These are phyloP conservation scores for Agaricus blazei DNA, from an alignment of 768 basidiomycete species.

Conservation along the genomic window DNA sequence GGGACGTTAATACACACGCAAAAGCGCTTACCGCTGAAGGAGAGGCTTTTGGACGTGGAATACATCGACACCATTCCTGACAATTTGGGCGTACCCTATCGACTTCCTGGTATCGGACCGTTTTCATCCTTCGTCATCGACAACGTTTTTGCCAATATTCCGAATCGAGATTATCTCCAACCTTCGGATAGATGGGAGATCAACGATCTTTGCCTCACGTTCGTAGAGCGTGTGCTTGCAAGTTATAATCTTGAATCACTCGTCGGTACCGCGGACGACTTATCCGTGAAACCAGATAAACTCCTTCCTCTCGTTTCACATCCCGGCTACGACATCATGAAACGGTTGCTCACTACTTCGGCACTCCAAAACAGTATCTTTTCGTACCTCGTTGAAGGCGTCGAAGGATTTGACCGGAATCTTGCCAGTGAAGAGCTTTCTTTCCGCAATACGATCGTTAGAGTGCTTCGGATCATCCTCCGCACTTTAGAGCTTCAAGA, in stretches of 20 bases:
- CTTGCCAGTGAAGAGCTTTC: conserved; percentile 64
- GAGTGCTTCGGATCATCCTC: conserved; percentile 76
- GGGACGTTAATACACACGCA: conserved; percentile 80
- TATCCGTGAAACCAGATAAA: conserved; percentile 42
- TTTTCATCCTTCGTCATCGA: conserved; percentile 87
- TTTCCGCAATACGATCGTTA: conserved; percentile 71
- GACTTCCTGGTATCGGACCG: conserved; percentile 74
- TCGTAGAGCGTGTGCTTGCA: conserved; percentile 78
- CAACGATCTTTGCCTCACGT: conserved; percentile 79
- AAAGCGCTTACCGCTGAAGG: conserved; percentile 61
- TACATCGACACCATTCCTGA: conserved; percentile 76
- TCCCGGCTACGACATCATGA: conserved; percentile 85
- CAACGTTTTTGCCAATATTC: conserved; percentile 78
- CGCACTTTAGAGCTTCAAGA: conserved; percentile 83
- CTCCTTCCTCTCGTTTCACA: conserved; percentile 60
- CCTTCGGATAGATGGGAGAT: conserved; percentile 82
- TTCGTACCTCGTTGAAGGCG: conserved; percentile 75
- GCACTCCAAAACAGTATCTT: conserved; percentile 70
- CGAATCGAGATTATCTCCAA: conserved; percentile 66
- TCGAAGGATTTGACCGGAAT: conserved; percentile 70
- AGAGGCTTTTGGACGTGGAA: conserved; percentile 52
- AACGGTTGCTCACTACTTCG: conserved; percentile 68
- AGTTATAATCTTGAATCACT: conserved; percentile 78
- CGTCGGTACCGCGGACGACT: conserved; percentile 52
- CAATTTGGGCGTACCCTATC: conserved; percentile 72